A percentile compares a stretch with the other conserved stretches of the same genome.
Evolutionary conservation across 768 basidiomycete species (phyloP).

Genomic region (Leccinum uliginosum): DNA sequence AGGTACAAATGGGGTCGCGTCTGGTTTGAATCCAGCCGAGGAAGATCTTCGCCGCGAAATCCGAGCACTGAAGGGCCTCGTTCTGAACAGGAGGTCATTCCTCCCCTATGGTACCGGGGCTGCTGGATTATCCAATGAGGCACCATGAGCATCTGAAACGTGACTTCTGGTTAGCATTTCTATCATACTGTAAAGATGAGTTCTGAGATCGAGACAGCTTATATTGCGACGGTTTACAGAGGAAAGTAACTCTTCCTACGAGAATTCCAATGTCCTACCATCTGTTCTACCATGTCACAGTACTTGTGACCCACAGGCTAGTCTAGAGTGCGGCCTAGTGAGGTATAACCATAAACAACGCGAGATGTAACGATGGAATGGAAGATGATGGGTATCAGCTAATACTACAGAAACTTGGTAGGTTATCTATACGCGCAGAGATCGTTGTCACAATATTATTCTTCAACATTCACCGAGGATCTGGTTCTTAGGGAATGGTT

Average conservation of each 20-base stretch:
- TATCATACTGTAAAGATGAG: background rate
- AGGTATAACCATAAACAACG: background rate
- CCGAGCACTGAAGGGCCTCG: slow-evolving; percentile 72
- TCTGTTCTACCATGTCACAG: background rate
- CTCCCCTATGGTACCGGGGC: slow-evolving; percentile 1
- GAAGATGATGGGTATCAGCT: background rate
- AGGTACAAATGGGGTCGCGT: slow-evolving; percentile 11
- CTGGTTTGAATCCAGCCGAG: slow-evolving; percentile 31
- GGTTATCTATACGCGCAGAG: background rate
- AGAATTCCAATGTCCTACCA: background rate
- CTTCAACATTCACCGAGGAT: slow-evolving; percentile 40
- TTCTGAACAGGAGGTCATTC: slow-evolving; percentile 60
- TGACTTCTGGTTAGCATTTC: background rate
- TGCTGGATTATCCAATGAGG: slow-evolving; percentile 6
- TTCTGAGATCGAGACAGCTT: too few relatives aligned
- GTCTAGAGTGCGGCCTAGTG: background rate
- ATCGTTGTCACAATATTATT: background rate
- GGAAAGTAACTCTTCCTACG: background rate
- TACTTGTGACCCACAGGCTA: background rate
- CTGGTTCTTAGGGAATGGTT: slow-evolving; percentile 48
- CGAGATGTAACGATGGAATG: background rate
- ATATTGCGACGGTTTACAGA: background rate
- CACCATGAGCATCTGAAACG: background rate
- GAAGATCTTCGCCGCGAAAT: slow-evolving; percentile 75
- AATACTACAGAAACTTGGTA: background rate